Conservation (phyloP, 441 rosid species). For the Heliophila coronopifolia region DNA sequence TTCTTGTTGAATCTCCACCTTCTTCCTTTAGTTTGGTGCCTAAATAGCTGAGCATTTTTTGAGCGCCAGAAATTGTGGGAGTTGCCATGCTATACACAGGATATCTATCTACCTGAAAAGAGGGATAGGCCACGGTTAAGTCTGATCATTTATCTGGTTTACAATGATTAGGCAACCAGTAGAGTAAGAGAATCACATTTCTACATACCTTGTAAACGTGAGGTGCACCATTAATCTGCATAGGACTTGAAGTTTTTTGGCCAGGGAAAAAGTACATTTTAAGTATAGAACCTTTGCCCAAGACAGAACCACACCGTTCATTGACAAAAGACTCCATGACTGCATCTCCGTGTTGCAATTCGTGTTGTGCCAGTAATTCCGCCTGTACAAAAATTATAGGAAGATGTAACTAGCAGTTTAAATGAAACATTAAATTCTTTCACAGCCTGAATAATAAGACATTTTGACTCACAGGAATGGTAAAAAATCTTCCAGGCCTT, state of each 20-base stretch:
- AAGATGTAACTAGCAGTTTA: conserved; percentile 17
- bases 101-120: conserved; percentile 77
- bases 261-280: conserved; percentile 96
- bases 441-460: conserved; percentile 15
- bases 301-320: conserved; percentile 81
- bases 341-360: conserved; percentile 94
- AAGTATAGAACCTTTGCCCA: conserved; percentile 86
- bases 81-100: conserved; percentile 99
- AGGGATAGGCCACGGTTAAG: not conserved
- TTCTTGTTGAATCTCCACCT: conserved; percentile 44
- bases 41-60: conserved; percentile 81
- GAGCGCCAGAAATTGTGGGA: conserved; percentile 80
- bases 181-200: conserved; percentile 7
- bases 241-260: conserved; percentile 80
- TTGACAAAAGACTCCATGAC: conserved; percentile 93
- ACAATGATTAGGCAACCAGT: not conserved
- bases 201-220: conserved; percentile 73
- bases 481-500: conserved; percentile 88
- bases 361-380: conserved; percentile 78
- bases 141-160: not conserved
- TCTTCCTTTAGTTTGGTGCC: conserved; percentile 58
- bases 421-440: not conserved
- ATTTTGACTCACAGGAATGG: conserved; percentile 63
- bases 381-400: conserved; percentile 40
- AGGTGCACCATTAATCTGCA: conserved; percentile 91